Conservation (phyloP, 225 moss, liverwort and hornwort species). For the Bryum argenteum region DNA sequence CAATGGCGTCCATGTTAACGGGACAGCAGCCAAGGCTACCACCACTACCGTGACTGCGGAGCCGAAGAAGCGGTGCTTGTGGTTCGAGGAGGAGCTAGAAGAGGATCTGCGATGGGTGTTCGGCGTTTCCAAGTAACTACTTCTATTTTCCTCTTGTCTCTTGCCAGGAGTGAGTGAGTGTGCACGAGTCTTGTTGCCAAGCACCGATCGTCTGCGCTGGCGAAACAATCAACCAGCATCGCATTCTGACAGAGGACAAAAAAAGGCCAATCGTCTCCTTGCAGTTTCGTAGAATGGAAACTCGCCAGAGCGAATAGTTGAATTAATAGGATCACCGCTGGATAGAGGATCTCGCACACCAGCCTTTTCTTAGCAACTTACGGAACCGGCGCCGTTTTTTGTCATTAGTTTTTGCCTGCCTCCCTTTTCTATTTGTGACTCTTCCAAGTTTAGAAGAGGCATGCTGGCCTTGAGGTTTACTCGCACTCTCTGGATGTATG, state of each 20-base stretch:
- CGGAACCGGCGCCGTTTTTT: conserved; percentile 23
- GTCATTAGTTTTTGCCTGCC: neutral
- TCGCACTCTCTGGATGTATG: no score
- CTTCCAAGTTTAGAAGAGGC: no score
- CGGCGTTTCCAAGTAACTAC: conserved; percentile 77
- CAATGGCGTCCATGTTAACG: conserved; percentile 46
- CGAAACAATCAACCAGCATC: neutral
- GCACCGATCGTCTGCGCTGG: neutral
- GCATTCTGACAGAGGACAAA: neutral
- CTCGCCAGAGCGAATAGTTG: no score
- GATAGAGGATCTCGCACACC: no score
- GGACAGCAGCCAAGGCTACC: conserved; percentile 12
- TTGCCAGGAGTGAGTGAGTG: neutral
- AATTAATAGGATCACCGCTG: neutral
- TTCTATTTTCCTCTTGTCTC: neutral
- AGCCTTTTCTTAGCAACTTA: conserved; percentile 23
- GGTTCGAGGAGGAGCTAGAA: conserved; percentile 99
- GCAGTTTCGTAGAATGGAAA: no score
- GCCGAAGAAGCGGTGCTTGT: conserved; percentile 48
- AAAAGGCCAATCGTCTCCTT: no score
- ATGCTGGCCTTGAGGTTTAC: neutral
- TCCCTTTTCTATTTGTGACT: neutral
- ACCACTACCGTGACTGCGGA: neutral
- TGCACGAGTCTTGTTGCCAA: neutral
- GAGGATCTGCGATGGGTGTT: conserved; percentile 91